Base-by-base conservation (phyloP, 495 filamentous ascomycete genomes). In the Pyrenula massariospora region DNA sequence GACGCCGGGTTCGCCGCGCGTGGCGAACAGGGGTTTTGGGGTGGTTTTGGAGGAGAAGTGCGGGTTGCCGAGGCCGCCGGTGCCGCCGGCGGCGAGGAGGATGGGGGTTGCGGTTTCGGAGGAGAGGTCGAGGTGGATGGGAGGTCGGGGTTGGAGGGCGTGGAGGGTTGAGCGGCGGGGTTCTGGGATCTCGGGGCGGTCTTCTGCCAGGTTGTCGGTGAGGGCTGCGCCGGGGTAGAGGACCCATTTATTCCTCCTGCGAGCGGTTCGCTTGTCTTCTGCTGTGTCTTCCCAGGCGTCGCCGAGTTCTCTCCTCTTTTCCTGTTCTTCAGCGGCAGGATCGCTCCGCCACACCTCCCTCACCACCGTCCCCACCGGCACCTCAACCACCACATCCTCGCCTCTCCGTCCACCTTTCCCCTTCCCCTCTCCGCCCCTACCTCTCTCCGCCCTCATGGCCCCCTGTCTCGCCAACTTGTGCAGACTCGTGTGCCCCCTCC, bases 291-390 rank as follows among this genome's bases (percentile, higher is more conserved):
- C 8, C 50, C 8, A 24, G 8, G 8, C 22, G 8, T 59, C 56
- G 11, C 60, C 60, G 12, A 25, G 50, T 55, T 50, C 55, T 55
- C 15, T 52, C 58, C 22, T 55, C 62, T 8, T 56, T 24, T 56
- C 66, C 52, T 73, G 70, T 57, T 85, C 86, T 55, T 89, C 87
- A 36, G 77, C 78, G 19, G 87, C 73, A 1, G 89, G 91, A 68
- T 97, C 91, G 53, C 81, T 71, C 22, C 93, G 78, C 53, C 77
- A 77, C 11, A 95, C 71, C 68, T 98, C 93, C 20, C 87, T 78
- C 1, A 98, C 77, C 11, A 97, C 84, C 0, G 93, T 97, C 12
- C 93, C 93, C 10, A 97, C 87, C 0, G 94, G 93, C 5, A 98
- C 93, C 36, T 86, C 82, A 49, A 98, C 82, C 55, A 97, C 71